Base-by-base conservation (phyloP, 2,329 filamentous ascomycete genomes). In the Trichoderma arundinaceum region DNA sequence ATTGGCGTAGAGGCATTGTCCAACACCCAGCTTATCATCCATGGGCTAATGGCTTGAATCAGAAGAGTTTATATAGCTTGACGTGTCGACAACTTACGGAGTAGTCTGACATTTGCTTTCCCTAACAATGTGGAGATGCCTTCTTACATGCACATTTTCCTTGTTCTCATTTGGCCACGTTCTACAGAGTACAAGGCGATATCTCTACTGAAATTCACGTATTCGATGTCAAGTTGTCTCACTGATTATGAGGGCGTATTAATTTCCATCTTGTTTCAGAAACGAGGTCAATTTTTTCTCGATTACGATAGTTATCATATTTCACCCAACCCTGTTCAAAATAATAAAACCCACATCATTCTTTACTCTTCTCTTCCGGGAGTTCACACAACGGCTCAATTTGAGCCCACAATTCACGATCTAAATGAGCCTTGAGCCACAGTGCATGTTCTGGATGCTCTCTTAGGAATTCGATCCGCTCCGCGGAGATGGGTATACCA, bases 161-260 rank as follows among this genome's bases (percentile, higher is more conserved):
- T 44, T 19, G 12, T 44, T 44, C 43, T 13, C 43, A 44, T 44
- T 44, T 44, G 7, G 43, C n/a, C 43, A 44, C n/a, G n/a, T 44
- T 44, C 43, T 44, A 44, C 43, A 44, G 43, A 44, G 15, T 44
- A 44, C 43, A 44, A 44, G 43, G 43, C 43, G 43, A 44, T 44
- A 44, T 44, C 43, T 44, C 43, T 44, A 44, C 43, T 44, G 43
- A 44, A 44, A 44, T 44, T 44, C 43, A 44, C 43, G 17, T 44
- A 44, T 44, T 44, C n/a, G 43, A 44, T 44, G 43, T 44, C 43
- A 44, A 44, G 43, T 44, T 19, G 43, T 44, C 43, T 44, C 43
- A 44, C 43, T 44, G 43, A 44, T 44, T 44, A 44, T 44, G 17
- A 44, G 17, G 43, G 43, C n/a, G 17, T 44, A 44, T 44, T 44